Evolutionary conservation across 805 yeast genomes (phyloP), one percentile per base, ranked within the genome.

Genomic region (Geotrichum ghanense): DNA sequence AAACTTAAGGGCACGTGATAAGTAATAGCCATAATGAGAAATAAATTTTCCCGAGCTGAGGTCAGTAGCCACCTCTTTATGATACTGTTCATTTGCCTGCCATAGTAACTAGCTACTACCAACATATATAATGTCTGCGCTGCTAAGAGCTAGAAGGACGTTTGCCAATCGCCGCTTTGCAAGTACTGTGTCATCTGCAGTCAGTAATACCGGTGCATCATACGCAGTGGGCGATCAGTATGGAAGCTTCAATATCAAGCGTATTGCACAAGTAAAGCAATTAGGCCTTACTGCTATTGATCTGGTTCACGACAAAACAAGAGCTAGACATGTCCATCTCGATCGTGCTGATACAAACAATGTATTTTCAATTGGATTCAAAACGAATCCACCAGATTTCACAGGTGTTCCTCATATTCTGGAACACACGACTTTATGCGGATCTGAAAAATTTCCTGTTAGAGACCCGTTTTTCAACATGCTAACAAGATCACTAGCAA

Each of bases 401-500:
- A 84, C 95, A 3, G 98, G 98, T 20, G 85, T 92, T 1, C 97
- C 98, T 2, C 98, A 92, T 64, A 89, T 92, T 48, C 65, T 92
- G 49, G 98, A 92, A 62, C 98, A 92, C 64, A 89, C 97, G 3
- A 89, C 97, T 1, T 68, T 92, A 26, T 92, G 98, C 67, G 98
- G 98, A 2, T 88, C 97, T 1, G 71, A 75, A 48, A 83, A 82
- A 59, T 92, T 78, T 62, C 97, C 97, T 2, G 96, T 92, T 1
- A 72, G 97, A 54, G 98, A 92, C 65, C 98, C 98, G 1, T 92
- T 92, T 64, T 92, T 92, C 75, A 90, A 90, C 62, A 92, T 92
- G 98, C 71, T 90, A 49, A 90, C 88, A 62, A 69, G 97, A 52
- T 87, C 97, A n/a, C 68, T 92, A 57, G 80, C 96, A 26, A 92